Evolutionary conservation across 2,329 filamentous ascomycete species (phyloP), one percentile per base, ranked within the genome.

Genomic region (Pseudogymnoascus sp.): DNA sequence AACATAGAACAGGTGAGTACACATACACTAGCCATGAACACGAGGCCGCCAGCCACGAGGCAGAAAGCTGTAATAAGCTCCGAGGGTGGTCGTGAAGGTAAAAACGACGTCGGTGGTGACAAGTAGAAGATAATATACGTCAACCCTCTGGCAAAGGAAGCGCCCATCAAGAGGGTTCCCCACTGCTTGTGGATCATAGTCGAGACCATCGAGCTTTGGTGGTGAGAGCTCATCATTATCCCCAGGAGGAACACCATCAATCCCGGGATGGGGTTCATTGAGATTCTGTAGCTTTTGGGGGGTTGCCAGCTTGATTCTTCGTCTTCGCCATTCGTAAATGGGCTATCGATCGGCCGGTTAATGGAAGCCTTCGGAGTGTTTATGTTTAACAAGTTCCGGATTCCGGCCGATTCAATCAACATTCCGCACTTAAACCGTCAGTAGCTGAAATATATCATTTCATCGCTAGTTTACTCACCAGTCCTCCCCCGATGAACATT

Each of bases 171-270:
- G 67, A 97, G 81, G 70, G 86, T 86, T 26, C 93, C 93, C 93
- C 93, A 97, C 75, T 97, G 92, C 72, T 88, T 88, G 77, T 97
- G 93, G 59, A 97, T 83, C 90, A 94, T 96, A 68, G 86, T 90
- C 8, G 91, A 93, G 55, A 92, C 82, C 87, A 91, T 91, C 64
- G 86, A 90, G 29, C 80, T 74, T 64, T 73, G 71, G 64, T 93
- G 90, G 74, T 97, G 93, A 26, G 90, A 91, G 71, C 89, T 89
- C 93, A 97, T 97, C 90, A 96, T 94, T 72, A 92, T 84, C 35
- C 94, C 94, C 1, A 97, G 80, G 0, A 97, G 79, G 63, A 97
- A 79, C 67, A 97, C 93, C 59, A 96, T 84, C 3, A 97, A 80
- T 0, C 87, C 90, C 0, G 93, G 94, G 68, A 97, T 84, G 0